Evolutionary conservation across 768 basidiomycete species (phyloP).

Genomic region (Pisolithus marmoratus): DNA sequence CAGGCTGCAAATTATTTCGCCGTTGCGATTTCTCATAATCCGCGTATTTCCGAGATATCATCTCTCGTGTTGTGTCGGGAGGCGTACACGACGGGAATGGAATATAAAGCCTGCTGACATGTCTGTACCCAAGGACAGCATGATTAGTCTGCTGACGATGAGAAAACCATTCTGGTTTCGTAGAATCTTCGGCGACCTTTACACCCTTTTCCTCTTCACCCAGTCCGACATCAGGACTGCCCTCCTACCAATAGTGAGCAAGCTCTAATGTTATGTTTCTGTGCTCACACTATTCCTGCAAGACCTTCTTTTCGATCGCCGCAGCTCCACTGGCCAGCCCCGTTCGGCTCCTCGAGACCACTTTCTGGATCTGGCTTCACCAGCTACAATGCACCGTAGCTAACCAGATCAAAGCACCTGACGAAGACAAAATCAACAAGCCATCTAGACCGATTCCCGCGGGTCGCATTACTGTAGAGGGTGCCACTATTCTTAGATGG

Average conservation of each 20-base stretch:
- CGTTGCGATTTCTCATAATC: too few species aligned
- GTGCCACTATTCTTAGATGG: conserved; percentile 35
- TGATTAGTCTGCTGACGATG: not conserved
- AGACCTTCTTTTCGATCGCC: conserved; percentile 24
- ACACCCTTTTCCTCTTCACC: conserved; percentile 20
- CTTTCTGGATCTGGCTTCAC: conserved; percentile 44
- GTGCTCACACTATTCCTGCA: not conserved
- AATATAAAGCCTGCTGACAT: not conserved
- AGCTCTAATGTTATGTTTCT: not conserved
- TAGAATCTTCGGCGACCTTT: not conserved
- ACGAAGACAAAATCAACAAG: conserved; percentile 41
- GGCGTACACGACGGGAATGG: too few species aligned
- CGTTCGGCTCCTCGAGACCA: conserved; percentile 19
- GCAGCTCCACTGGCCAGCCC: conserved; percentile 28
- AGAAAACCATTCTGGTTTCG: not conserved
- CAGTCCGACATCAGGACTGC: conserved; percentile 22
- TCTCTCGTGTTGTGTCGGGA: too few species aligned
- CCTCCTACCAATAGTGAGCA: conserved; percentile 21
- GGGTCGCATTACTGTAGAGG: conserved; percentile 32
- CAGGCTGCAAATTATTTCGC: too few species aligned
- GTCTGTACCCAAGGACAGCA: not conserved
- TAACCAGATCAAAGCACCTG: conserved; percentile 36
- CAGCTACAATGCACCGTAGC: conserved; percentile 39
- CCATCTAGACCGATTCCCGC: conserved; percentile 42
- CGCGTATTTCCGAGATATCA: too few species aligned